A percentile compares a stretch with the other conserved stretches of the same genome.
phyloP scores from a whole-genome alignment of 2,329 filamentous ascomycete species.

The Talaromyces sp. region DNA sequence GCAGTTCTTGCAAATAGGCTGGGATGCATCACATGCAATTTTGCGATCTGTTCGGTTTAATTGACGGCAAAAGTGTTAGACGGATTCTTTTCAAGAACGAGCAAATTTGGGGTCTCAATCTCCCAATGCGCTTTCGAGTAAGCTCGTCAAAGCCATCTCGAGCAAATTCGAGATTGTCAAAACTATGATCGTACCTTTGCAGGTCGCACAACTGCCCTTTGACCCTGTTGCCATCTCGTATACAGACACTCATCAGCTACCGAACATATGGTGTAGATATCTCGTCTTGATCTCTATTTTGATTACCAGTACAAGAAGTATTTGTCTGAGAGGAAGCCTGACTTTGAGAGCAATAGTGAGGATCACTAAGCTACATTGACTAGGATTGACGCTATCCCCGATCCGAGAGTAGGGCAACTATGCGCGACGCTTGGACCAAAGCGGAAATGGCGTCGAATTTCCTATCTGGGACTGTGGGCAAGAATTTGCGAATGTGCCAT shows the following conservation, averaged over 20 bases:
- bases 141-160: background rate
- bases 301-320: background rate
- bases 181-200: background rate
- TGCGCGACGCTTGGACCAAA: background rate
- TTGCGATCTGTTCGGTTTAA: slow-evolving; percentile 4
- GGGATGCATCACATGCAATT: slow-evolving; percentile 8
- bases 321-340: background rate
- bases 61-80: background rate
- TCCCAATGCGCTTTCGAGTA: background rate
- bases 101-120: background rate
- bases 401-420: background rate
- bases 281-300: background rate
- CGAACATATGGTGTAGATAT: no score
- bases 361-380: background rate
- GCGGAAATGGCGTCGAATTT: background rate
- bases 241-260: no score
- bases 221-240: background rate
- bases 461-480: background rate
- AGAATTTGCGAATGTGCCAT: background rate
- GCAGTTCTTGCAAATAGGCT: slow-evolving; percentile 8
- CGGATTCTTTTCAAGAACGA: background rate
- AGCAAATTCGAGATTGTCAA: background rate
- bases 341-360: background rate
- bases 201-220: background rate
- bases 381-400: background rate